Conservation (phyloP, 495 filamentous ascomycete species). For the Aspergillus olivimuriae region DNA sequence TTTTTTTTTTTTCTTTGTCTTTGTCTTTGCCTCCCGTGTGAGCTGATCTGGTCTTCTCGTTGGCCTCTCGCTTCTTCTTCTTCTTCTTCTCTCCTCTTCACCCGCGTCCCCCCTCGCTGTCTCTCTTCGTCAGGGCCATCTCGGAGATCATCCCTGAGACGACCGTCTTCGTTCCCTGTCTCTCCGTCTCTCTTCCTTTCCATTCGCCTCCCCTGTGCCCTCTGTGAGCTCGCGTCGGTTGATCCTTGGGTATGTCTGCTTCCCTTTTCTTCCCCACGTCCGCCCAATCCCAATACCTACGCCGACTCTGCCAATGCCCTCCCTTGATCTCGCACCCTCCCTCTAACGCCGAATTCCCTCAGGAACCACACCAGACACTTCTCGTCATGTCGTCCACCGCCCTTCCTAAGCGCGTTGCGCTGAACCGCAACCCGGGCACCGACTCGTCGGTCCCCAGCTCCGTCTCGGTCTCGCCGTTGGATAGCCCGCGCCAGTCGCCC, state of each 20-base stretch:
- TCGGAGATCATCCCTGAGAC: background rate
- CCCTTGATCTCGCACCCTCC: background rate
- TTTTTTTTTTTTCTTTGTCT: constrained; percentile 1
- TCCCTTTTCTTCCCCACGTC: background rate
- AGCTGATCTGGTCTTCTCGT: background rate
- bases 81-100: constrained; percentile 11
- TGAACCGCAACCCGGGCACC: constrained; percentile 44
- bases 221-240: constrained; percentile 1
- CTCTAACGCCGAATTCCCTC: background rate
- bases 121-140: constrained; percentile 1
- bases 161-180: too few species aligned
- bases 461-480: constrained; percentile 56
- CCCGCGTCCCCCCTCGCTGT: background rate
- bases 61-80: background rate
- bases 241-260: constrained; percentile 6
- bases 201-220: constrained; percentile 6
- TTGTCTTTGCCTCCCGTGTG: background rate
- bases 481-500: constrained; percentile 67
- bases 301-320: background rate
- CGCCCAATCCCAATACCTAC: too few species aligned
- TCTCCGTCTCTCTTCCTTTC: constrained; percentile 5
- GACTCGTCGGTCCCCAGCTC: constrained; percentile 58
- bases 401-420: constrained; percentile 46
- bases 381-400: constrained; percentile 53
- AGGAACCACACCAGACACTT: background rate